phyloP scores from a whole-genome alignment of 208 protist genomes.

The Leishmania lainsoni region DNA sequence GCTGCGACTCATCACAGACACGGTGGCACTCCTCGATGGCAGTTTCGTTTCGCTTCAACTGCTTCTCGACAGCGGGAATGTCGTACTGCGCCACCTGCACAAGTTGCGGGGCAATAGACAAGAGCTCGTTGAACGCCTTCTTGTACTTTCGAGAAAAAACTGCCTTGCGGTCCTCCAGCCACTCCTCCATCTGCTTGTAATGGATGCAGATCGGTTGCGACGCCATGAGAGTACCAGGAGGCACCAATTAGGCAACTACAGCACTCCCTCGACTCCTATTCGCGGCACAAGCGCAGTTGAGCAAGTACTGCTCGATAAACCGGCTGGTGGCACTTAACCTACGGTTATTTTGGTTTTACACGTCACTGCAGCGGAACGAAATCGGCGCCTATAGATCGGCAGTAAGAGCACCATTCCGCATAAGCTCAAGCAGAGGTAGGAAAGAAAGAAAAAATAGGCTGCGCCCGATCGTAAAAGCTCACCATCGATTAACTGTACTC shows the following conservation, averaged over 20 bases:
- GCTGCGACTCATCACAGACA: constrained; percentile 57
- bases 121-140: constrained; percentile 42
- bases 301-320: not conserved
- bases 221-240: constrained; percentile 29
- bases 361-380: too few relatives aligned
- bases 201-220: constrained; percentile 66
- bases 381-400: too few relatives aligned
- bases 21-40: constrained; percentile 60
- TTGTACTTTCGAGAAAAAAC: constrained; percentile 63
- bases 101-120: constrained; percentile 52
- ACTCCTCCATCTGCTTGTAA: constrained; percentile 87
- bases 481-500: too few relatives aligned
- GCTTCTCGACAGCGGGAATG: constrained; percentile 65
- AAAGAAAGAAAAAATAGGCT: too few relatives aligned
- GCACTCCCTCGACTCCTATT: not conserved
- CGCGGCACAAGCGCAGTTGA: not conserved
- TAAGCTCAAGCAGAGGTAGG: too few relatives aligned
- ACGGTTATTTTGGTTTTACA: too few relatives aligned
- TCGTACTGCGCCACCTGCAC: constrained; percentile 74
- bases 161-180: constrained; percentile 64
- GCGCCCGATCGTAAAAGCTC: too few relatives aligned
- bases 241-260: not conserved
- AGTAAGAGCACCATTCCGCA: too few relatives aligned
- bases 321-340: too few relatives aligned
- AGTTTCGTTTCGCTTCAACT: constrained; percentile 43